Conservation (phyloP, 106 monocot species). For the Allium fistulosum region DNA sequence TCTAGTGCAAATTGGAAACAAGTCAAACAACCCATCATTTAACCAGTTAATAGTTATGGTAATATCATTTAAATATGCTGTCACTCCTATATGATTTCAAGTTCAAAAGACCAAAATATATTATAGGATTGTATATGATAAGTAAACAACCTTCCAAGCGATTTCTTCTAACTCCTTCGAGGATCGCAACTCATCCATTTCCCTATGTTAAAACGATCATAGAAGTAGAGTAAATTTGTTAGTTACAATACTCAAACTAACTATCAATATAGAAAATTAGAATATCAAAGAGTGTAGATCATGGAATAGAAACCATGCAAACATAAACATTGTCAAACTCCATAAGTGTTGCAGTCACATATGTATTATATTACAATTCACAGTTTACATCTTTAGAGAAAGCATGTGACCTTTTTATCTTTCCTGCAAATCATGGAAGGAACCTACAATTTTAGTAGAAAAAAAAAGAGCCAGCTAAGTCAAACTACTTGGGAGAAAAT, state of each 20-base stretch:
- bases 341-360: not conserved
- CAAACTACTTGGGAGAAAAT: too few species aligned
- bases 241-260: not conserved
- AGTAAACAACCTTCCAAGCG: constrained; percentile 5
- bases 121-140: not conserved
- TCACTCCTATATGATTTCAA: not conserved
- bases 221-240: not conserved
- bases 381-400: too few species aligned
- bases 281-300: not conserved
- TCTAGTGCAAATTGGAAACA: not conserved
- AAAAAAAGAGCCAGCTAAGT: too few species aligned
- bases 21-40: not conserved
- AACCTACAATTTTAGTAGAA: too few species aligned
- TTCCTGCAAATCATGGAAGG: too few species aligned
- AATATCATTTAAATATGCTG: not conserved
- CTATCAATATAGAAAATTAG: not conserved
- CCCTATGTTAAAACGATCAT: not conserved
- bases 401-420: too few species aligned
- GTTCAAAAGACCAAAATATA: not conserved
- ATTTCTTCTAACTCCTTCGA: constrained; percentile 6
- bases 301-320: not conserved
- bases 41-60: not conserved
- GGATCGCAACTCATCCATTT: constrained; percentile 5
- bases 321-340: not conserved
- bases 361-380: too few species aligned